These are phyloP conservation scores for Claviceps purpurea DNA, from an alignment of 2,329 filamentous ascomycete species.

Conservation along the genomic window DNA sequence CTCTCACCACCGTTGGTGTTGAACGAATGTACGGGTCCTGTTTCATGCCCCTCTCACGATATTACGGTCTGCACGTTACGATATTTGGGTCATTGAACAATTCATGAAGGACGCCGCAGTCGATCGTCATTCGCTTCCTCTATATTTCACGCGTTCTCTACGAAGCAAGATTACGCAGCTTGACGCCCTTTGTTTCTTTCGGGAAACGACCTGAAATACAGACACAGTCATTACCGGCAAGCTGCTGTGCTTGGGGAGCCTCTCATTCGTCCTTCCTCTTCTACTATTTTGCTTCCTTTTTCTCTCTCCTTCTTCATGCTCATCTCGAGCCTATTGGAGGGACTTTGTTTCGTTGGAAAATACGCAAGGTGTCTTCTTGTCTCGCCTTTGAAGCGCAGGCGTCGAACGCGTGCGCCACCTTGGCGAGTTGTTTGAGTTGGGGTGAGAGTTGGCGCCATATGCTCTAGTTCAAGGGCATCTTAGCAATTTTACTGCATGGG, in stretches of 20 bases:
- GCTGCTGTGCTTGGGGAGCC: neutral
- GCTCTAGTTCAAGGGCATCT: neutral
- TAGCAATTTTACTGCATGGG: neutral
- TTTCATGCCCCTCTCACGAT: conserved; percentile 11
- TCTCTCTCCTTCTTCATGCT: neutral
- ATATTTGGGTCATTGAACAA: conserved; percentile 5
- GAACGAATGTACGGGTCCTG: conserved; percentile 9
- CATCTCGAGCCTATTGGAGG: neutral
- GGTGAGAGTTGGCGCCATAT: neutral
- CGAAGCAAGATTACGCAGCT: neutral
- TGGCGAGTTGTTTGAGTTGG: neutral
- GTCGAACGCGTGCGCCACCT: neutral
- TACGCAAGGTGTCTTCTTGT: neutral
- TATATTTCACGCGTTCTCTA: neutral
- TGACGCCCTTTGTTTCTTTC: neutral
- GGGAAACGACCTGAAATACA: neutral
- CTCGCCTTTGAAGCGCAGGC: neutral
- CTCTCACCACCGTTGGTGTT: conserved; percentile 5
- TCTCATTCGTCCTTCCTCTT: no score
- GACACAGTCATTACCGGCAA: neutral
- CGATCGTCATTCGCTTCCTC: conserved; percentile 1
- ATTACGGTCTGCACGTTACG: conserved; percentile 10
- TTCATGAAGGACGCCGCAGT: conserved; percentile 3
- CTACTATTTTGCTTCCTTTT: neutral
- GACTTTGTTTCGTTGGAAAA: conserved; percentile 2